Conservation (phyloP, 352 stramenopile genomes). For the Pilasporangium apinafurcum region DNA sequence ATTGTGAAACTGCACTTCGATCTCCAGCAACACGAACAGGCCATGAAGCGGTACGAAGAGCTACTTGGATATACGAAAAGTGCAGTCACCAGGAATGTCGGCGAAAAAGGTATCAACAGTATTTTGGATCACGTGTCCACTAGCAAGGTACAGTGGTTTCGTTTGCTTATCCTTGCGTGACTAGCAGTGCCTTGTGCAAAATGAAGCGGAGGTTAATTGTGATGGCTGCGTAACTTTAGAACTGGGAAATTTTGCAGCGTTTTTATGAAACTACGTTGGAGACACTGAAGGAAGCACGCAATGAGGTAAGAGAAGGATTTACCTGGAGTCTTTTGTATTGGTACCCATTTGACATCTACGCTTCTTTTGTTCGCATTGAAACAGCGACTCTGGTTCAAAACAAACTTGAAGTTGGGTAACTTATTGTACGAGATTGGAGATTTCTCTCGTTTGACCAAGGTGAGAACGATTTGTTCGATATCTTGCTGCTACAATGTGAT, state of each 20-base stretch:
- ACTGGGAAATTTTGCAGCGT: constrained; percentile 76
- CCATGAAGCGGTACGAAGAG: constrained; percentile 84
- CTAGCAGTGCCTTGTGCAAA: background rate
- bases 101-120: constrained; percentile 94
- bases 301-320: constrained; percentile 29
- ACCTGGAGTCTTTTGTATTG: no score
- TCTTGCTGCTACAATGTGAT: no score
- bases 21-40: constrained; percentile 52
- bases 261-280: constrained; percentile 86
- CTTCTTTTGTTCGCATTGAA: background rate
- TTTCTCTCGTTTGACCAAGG: constrained; percentile 64
- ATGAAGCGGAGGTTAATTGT: background rate
- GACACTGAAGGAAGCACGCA: constrained; percentile 77
- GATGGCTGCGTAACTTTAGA: constrained; percentile 29
- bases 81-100: constrained; percentile 88
- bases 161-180: background rate
- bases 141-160: constrained; percentile 59
- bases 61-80: constrained; percentile 87
- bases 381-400: constrained; percentile 94
- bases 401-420: constrained; percentile 93
- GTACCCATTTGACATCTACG: background rate
- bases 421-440: constrained; percentile 85
- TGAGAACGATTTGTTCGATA: no score
- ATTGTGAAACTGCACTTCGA: constrained; percentile 91
- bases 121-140: constrained; percentile 93